A percentile compares a stretch with the other conserved stretches of the same genome.
Conservation (phyloP, 371 early-diverging fungal species). For the Mucor circinelloides region DNA sequence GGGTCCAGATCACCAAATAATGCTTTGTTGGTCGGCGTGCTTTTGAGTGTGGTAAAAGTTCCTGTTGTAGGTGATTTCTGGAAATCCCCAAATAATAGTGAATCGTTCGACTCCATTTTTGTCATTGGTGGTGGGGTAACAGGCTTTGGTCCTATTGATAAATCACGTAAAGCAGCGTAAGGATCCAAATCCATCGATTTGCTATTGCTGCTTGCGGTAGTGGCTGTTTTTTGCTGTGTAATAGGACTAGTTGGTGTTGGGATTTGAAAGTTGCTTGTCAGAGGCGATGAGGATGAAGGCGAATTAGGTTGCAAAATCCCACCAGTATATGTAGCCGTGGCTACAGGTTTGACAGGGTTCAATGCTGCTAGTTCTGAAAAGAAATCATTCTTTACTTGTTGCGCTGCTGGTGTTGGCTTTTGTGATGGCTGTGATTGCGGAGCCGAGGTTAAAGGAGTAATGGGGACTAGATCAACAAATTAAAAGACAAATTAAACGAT, state of each 20-base stretch:
- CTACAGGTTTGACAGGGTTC: not conserved
- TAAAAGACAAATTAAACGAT: not conserved
- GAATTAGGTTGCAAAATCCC: conserved; percentile 25
- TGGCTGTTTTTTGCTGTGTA: not conserved
- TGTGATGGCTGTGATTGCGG: not conserved
- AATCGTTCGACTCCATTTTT: not conserved
- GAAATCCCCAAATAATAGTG: conserved; percentile 4
- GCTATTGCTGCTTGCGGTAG: not conserved
- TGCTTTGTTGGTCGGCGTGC: not conserved
- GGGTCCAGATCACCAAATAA: conserved; percentile 26
- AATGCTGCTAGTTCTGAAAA: conserved; percentile 22
- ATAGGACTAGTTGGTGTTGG: not conserved
- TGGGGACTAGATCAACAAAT: not conserved
- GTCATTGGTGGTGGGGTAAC: not conserved
- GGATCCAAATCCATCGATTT: conserved; percentile 9
- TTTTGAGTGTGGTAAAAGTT: not conserved
- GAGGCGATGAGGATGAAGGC: not conserved
- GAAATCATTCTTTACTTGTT: conserved; percentile 5
- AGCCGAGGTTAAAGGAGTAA: not conserved
- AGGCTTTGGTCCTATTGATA: conserved; percentile 13
- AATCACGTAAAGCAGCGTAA: conserved; percentile 27
- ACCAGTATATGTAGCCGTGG: conserved; percentile 16
- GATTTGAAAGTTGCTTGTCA: not conserved
- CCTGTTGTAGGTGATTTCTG: conserved; percentile 8
- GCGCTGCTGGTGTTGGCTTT: not conserved